phyloP scores from a whole-genome alignment of 2,329 filamentous ascomycete genomes.

The Cytospora paraplurivora region DNA sequence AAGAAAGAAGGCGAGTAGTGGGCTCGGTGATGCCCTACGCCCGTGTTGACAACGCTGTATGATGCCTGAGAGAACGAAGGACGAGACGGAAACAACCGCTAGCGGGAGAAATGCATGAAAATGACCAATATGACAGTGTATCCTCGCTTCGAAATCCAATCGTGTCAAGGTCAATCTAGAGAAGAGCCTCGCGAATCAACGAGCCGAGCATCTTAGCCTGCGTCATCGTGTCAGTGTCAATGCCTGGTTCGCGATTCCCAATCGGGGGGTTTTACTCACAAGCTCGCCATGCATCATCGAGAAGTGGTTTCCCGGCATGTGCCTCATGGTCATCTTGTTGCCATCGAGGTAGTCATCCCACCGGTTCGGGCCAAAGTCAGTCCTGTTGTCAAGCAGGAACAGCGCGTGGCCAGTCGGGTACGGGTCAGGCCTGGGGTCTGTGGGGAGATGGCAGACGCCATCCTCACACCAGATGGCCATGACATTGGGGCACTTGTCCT shows the following conservation, averaged over 20 bases:
- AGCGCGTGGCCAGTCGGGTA: constrained; percentile 62
- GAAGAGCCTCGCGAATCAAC: constrained; percentile 42
- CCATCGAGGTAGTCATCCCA: constrained; percentile 68
- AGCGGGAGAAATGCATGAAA: not conserved
- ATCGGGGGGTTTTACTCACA: constrained; percentile 35
- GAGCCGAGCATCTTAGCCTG: constrained; percentile 42
- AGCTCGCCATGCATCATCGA: constrained; percentile 70
- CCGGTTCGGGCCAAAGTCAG: constrained; percentile 69
- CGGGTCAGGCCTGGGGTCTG: constrained; percentile 65
- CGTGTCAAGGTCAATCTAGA: constrained; percentile 16
- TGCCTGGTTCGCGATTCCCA: not conserved
- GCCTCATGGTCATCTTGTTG: constrained; percentile 62
- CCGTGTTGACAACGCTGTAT: not conserved
- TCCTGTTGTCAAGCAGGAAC: constrained; percentile 74
- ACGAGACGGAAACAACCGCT: constrained; percentile 4
- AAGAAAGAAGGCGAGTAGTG: not conserved
- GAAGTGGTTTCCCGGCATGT: constrained; percentile 75
- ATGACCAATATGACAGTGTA: constrained; percentile 2
- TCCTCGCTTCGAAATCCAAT: not conserved
- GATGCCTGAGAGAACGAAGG: not conserved
- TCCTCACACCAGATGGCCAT: constrained; percentile 73
- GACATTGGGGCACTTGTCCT: constrained; percentile 60
- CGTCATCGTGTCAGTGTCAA: constrained; percentile 5
- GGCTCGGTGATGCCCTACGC: not conserved
- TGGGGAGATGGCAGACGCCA: constrained; percentile 68